phyloP scores from a whole-genome alignment of 1,139 yeast genomes.

The Debaryomyces sp. region DNA sequence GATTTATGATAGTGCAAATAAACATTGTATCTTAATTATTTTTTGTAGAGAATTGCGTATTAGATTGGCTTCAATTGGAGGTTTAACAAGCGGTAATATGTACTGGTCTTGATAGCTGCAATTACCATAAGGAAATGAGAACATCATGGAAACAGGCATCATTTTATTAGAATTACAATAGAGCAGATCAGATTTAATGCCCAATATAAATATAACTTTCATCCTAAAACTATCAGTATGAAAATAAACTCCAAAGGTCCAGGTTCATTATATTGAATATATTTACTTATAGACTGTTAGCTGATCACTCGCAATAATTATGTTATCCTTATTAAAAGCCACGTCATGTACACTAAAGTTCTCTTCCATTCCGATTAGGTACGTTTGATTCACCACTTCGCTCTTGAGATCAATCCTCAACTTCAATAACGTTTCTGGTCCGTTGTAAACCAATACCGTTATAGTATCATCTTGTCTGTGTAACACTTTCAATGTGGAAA shows the following conservation, averaged over 20 bases:
- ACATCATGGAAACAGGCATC: too few relatives aligned
- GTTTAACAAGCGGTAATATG: too few relatives aligned
- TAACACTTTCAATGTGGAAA: constrained; percentile 12
- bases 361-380: constrained; percentile 29
- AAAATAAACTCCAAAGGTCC: too few relatives aligned
- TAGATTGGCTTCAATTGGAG: too few relatives aligned
- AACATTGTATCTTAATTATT: neutral
- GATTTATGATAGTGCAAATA: constrained; percentile 1
- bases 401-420: constrained; percentile 13
- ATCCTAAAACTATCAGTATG: too few relatives aligned
- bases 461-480: neutral
- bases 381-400: constrained; percentile 8
- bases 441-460: constrained; percentile 20
- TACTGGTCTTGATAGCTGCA: too few relatives aligned
- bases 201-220: too few relatives aligned
- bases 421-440: constrained; percentile 24
- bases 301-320: constrained; percentile 17
- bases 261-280: too few relatives aligned
- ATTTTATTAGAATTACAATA: too few relatives aligned
- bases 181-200: too few relatives aligned
- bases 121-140: too few relatives aligned
- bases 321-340: constrained; percentile 10
- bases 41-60: neutral
- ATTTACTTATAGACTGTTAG: neutral
- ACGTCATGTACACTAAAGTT: constrained; percentile 19